These are phyloP conservation scores for Emydomyces testavorans DNA, from an alignment of 2,329 filamentous ascomycete species.

Conservation along the genomic window DNA sequence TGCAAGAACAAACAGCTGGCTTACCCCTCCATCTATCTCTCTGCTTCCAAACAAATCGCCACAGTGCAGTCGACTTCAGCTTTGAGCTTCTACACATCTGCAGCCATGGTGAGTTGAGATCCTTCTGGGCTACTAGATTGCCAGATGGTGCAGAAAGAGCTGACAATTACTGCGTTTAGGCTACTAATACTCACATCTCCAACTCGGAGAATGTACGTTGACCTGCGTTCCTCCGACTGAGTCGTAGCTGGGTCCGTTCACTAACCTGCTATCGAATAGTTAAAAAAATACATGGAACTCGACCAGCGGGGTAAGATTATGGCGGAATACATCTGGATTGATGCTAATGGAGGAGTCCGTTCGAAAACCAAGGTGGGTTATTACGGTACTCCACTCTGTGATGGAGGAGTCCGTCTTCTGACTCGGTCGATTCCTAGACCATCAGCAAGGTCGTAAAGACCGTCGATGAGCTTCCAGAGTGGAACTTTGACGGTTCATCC, in stretches of 20 bases:
- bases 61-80: conserved; percentile 1
- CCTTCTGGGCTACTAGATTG: background rate
- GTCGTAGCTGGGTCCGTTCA: conserved; percentile 14
- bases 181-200: conserved; percentile 24
- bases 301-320: conserved; percentile 81
- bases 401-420: conserved; percentile 10
- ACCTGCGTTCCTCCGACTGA: conserved; percentile 5
- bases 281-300: conserved; percentile 83
- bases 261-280: conserved; percentile 41
- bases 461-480: conserved; percentile 59
- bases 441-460: conserved; percentile 46
- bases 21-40: background rate
- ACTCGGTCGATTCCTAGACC: conserved; percentile 40
- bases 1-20: background rate
- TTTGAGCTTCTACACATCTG: background rate
- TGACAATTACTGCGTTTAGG: conserved; percentile 15
- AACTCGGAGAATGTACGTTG: conserved; percentile 34
- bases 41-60: conserved; percentile 2
- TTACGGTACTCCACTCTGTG: conserved; percentile 7
- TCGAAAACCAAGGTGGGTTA: conserved; percentile 88
- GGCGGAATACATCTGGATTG: conserved; percentile 96
- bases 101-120: conserved; percentile 9
- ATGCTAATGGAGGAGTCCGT: conserved; percentile 67
- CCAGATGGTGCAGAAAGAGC: background rate
- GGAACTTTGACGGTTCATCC: conserved; percentile 81